phyloP scores from a whole-genome alignment of 2,329 filamentous ascomycete genomes.

The Bipolaris sorokiniana region DNA sequence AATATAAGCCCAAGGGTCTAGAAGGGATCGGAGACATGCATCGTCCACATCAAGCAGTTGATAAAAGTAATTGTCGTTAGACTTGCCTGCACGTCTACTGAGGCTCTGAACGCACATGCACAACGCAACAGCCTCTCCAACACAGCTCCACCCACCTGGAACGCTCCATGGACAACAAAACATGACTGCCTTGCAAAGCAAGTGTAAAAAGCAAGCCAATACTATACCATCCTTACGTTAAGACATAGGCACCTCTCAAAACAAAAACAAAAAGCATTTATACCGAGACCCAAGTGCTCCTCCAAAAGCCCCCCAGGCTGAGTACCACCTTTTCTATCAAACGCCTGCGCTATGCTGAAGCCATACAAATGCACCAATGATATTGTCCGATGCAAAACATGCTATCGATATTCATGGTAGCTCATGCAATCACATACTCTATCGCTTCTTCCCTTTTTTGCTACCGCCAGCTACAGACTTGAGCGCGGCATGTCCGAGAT shows the following conservation, averaged over 20 bases:
- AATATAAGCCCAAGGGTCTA: not conserved
- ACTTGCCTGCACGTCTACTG: no score
- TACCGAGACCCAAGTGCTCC: not conserved
- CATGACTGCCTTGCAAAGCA: no score
- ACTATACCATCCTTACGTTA: no score
- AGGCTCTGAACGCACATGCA: not conserved
- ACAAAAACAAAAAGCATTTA: not conserved
- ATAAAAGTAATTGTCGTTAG: not conserved
- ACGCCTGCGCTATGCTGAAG: constrained; percentile 4
- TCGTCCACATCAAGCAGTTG: not conserved
- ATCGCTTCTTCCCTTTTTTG: constrained; percentile 35
- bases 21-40: not conserved
- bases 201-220: no score
- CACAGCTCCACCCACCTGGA: no score
- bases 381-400: not conserved
- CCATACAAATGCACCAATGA: not conserved
- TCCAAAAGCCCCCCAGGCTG: not conserved
- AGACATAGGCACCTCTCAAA: no score
- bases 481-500: constrained; percentile 66
- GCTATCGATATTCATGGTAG: not conserved
- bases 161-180: no score
- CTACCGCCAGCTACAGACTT: constrained; percentile 18
- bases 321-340: not conserved
- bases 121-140: not conserved
- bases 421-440: constrained; percentile 9